phyloP scores from a whole-genome alignment of 805 yeast species.

The Nakazawaea holstii region DNA sequence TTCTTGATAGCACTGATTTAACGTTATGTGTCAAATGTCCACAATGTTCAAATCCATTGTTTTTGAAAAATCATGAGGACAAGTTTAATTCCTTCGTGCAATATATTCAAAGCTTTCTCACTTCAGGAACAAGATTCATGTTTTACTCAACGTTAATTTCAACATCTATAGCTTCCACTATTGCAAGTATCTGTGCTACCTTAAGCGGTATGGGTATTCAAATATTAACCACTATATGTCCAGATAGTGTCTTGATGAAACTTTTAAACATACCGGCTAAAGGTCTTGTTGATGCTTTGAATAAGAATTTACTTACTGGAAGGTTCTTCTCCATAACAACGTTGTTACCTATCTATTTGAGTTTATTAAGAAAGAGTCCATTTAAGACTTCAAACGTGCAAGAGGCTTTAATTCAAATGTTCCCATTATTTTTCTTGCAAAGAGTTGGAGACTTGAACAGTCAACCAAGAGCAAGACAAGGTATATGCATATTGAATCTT shows the following conservation, averaged over 20 bases:
- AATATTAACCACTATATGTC: constrained; percentile 23
- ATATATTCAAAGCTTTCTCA: constrained; percentile 11
- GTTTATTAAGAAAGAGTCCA: constrained; percentile 17
- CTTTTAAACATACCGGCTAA: constrained; percentile 21
- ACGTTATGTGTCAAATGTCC: constrained; percentile 26
- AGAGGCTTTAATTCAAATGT: constrained; percentile 16
- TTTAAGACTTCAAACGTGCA: constrained; percentile 8
- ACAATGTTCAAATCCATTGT: constrained; percentile 28
- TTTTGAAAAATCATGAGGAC: constrained; percentile 17
- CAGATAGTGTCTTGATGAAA: constrained; percentile 25
- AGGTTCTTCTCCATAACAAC: constrained; percentile 20
- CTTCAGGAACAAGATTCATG: constrained; percentile 16
- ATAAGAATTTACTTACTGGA: constrained; percentile 16
- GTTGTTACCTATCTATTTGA: constrained; percentile 25
- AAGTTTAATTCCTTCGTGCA: constrained; percentile 16
- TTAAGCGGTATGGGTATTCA: constrained; percentile 24
- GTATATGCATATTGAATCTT: constrained; percentile 1
- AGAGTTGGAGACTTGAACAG: neutral
- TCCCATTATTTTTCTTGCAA: constrained; percentile 18
- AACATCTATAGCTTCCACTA: constrained; percentile 18
- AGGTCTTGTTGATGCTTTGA: constrained; percentile 15
- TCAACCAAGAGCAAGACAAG: neutral
- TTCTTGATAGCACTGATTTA: neutral
- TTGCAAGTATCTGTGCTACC: constrained; percentile 16
- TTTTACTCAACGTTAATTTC: constrained; percentile 15